Evolutionary conservation across 768 basidiomycete species (phyloP).

Genomic region (Boletus rubroflammeus): DNA sequence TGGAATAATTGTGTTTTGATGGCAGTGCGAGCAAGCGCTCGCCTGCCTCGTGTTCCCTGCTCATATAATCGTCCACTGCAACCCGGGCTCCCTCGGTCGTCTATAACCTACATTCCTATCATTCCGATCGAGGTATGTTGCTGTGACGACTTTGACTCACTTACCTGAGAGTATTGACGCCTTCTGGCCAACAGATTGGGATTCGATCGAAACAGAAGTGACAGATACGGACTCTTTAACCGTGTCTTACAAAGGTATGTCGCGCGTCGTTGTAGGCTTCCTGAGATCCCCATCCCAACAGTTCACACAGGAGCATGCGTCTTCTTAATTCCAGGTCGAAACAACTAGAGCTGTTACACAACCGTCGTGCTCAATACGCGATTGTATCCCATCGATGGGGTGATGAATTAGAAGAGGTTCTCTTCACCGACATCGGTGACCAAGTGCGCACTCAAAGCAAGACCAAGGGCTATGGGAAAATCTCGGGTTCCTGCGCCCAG

Average conservation of each 20-base stretch:
- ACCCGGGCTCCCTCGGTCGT: background rate
- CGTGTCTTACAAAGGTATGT: conserved; percentile 3
- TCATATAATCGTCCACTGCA: background rate
- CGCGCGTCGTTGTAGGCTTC: background rate
- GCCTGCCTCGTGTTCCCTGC: background rate
- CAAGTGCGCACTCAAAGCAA: conserved; percentile 5
- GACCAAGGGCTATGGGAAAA: conserved; percentile 22
- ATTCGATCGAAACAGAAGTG: background rate
- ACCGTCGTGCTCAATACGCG: conserved; percentile 10
- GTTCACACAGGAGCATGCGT: conserved; percentile 16
- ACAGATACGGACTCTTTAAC: background rate
- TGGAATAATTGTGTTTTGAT: background rate
- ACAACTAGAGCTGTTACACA: conserved; percentile 16
- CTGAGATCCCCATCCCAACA: background rate
- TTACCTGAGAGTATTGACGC: too few relatives aligned
- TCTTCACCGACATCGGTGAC: conserved; percentile 25
- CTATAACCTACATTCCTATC: background rate
- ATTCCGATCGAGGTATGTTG: background rate
- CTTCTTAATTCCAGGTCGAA: conserved; percentile 18
- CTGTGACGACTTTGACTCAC: background rate
- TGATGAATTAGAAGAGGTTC: conserved; percentile 18
- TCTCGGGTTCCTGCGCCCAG: conserved; percentile 17
- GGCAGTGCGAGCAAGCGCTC: conserved; percentile 2
- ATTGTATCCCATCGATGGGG: conserved; percentile 31
- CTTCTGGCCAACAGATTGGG: background rate